Conservation (phyloP, 2,329 filamentous ascomycete genomes). For the Graphilbum fragrans region DNA sequence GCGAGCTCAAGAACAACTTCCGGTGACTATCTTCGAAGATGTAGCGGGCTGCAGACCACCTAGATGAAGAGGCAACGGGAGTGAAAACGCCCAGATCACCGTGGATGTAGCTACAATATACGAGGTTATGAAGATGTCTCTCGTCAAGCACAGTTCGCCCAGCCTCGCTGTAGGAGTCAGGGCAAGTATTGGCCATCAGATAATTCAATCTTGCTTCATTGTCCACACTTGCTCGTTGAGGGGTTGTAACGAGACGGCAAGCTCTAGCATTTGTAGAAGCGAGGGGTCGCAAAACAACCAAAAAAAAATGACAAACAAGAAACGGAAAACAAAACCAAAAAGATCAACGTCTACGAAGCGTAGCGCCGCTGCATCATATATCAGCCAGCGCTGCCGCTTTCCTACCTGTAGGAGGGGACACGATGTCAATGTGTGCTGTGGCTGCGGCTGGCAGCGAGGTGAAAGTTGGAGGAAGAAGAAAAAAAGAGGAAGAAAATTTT, state of each 20-base stretch:
- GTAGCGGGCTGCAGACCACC: background rate
- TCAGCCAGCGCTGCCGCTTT: background rate
- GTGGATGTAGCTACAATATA: too few species aligned
- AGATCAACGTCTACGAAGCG: background rate
- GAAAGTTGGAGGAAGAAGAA: background rate
- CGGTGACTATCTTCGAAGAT: constrained; percentile 27
- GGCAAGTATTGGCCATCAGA: constrained; percentile 13
- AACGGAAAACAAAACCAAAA: background rate
- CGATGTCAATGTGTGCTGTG: background rate
- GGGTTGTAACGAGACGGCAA: constrained; percentile 38
- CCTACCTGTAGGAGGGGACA: too few species aligned
- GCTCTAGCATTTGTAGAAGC: constrained; percentile 57
- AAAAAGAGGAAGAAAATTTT: background rate
- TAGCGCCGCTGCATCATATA: background rate
- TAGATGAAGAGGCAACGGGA: too few species aligned
- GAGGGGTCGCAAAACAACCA: constrained; percentile 7
- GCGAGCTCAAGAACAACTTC: constrained; percentile 82
- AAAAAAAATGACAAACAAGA: background rate
- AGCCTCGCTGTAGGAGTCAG: constrained; percentile 3
- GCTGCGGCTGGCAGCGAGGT: too few species aligned
- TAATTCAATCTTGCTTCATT: constrained; percentile 48
- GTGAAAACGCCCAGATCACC: too few species aligned
- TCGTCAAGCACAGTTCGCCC: constrained; percentile 13
- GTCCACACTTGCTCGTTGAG: constrained; percentile 56
- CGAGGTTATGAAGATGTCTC: too few species aligned